Evolutionary conservation across 2,329 filamentous ascomycete species (phyloP), one percentile per base, ranked within the genome.

Genomic region (Pleomassaria siparia): DNA sequence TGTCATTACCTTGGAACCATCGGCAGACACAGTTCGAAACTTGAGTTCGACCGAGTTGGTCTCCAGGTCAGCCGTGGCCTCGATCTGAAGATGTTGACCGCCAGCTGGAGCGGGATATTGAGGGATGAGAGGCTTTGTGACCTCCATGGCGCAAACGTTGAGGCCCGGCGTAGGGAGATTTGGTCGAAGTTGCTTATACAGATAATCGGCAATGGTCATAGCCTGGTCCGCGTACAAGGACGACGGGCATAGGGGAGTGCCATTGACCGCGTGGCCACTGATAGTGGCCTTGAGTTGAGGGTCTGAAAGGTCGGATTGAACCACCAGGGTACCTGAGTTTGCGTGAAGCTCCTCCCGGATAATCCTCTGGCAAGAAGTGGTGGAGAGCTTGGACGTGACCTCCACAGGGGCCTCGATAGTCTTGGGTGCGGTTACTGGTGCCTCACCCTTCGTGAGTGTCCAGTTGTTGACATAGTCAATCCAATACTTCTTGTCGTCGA

Each of bases 401-500:
- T 75, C 69, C 39, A 74, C 71, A 22, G 64, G 69, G 11, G 75
- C 63, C 30, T 71, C 66, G 33, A 64, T 67, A 9, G 64, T 63
- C 55, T 73, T 72, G 36, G 72, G 59, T 26, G 73, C 63, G 46
- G 67, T 66, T 45, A 68, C 64, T 30, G 71, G 74, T 30, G 74
- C 78, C 54, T 87, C 81, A 47, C 77, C 85, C 75, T 91, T 91
- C 51, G 79, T 83, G 29, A 90, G 71, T 25, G 77, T 81, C 83
- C 86, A 91, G 67, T 90, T 84, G 51, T 88, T 85, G 52, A 78
- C 76, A 66, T 88, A 88, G 63, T 83, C 82, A 13, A 88, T 77
- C 85, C 85, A 88, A 69, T 89, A 88, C 56, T 81, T 83, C 75
- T 89, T 88, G 53, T 81, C 74, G 64, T 89, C 84, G 64, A 85